A percentile compares a stretch with the other conserved stretches of the same genome.
Evolutionary conservation across 2,329 filamentous ascomycete species (phyloP).

Genomic region (Aspergillus flavus): DNA sequence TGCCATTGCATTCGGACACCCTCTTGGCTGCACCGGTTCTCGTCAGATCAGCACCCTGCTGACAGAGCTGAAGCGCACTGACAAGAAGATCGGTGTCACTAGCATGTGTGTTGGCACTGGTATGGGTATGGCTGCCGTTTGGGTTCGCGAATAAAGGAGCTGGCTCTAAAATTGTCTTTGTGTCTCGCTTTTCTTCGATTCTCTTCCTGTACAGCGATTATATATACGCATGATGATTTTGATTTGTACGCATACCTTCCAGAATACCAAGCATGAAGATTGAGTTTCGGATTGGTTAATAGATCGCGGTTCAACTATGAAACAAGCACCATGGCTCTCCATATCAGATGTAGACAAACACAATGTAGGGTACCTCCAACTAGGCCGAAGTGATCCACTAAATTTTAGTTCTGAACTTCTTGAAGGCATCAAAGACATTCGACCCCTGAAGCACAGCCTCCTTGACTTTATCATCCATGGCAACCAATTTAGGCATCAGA

Average conservation of each 20-base stretch:
- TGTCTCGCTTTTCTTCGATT: conserved; percentile 17
- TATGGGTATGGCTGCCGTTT: conserved; percentile 97
- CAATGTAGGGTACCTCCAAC: background rate
- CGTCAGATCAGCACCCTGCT: conserved; percentile 90
- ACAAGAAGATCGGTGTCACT: conserved; percentile 84
- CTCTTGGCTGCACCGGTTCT: conserved; percentile 89
- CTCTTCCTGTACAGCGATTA: conserved; percentile 19
- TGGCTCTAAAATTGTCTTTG: conserved; percentile 20
- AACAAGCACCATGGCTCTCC: background rate
- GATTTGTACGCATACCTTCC: conserved; percentile 14
- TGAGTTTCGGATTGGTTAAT: conserved; percentile 2
- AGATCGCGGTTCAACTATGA: background rate
- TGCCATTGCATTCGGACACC: conserved; percentile 94
- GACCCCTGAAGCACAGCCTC: conserved; percentile 65
- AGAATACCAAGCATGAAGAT: conserved; percentile 11
- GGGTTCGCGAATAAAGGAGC: conserved; percentile 79
- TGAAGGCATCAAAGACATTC: conserved; percentile 68
- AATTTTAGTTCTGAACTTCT: conserved; percentile 51
- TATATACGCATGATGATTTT: conserved; percentile 17
- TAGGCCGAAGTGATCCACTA: background rate
- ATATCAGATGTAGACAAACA: background rate
- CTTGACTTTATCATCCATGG: conserved; percentile 64
- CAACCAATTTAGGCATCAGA: conserved; percentile 57
- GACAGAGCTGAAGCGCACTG: conserved; percentile 83
- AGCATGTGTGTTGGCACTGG: conserved; percentile 97